phyloP scores from a whole-genome alignment of 306 rosid species.

The Casuarina glauca region DNA sequence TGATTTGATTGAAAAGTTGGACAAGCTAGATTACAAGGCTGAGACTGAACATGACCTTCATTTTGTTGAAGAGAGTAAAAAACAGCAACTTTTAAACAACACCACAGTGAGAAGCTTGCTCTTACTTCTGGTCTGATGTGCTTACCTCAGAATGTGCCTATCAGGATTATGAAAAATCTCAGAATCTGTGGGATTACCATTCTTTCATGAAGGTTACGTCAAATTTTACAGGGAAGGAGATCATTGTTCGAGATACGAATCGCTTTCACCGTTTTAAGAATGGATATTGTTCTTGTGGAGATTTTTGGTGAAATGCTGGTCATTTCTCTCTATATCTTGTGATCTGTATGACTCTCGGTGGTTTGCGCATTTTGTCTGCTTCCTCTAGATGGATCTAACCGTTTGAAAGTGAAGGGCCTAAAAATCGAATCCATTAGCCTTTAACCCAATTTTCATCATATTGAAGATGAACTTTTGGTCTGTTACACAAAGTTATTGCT shows the following conservation, averaged over 20 bases:
- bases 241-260: constrained; percentile 77
- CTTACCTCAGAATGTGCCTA: constrained; percentile 60
- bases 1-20: constrained; percentile 55
- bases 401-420: constrained; percentile 11
- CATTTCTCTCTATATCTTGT: background rate
- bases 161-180: constrained; percentile 88
- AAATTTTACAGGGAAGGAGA: constrained; percentile 46
- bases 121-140: constrained; percentile 68
- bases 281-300: constrained; percentile 67
- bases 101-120: constrained; percentile 89
- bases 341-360: background rate
- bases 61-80: constrained; percentile 61
- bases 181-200: constrained; percentile 96
- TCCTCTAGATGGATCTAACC: constrained; percentile 12
- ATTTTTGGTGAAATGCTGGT: constrained; percentile 61
- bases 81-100: constrained; percentile 68
- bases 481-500: constrained; percentile 1
- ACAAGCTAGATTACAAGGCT: constrained; percentile 54
- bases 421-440: constrained; percentile 9
- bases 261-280: constrained; percentile 73
- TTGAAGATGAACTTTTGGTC: background rate
- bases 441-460: background rate
- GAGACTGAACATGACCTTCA: constrained; percentile 69
- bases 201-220: constrained; percentile 72
- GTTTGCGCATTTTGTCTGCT: constrained; percentile 2